Percentiles rank a stretch among this genome's conserved stretches.
Evolutionary conservation across 139 green algal genomes (phyloP).

Genomic region (Chlamydomonas sp.): DNA sequence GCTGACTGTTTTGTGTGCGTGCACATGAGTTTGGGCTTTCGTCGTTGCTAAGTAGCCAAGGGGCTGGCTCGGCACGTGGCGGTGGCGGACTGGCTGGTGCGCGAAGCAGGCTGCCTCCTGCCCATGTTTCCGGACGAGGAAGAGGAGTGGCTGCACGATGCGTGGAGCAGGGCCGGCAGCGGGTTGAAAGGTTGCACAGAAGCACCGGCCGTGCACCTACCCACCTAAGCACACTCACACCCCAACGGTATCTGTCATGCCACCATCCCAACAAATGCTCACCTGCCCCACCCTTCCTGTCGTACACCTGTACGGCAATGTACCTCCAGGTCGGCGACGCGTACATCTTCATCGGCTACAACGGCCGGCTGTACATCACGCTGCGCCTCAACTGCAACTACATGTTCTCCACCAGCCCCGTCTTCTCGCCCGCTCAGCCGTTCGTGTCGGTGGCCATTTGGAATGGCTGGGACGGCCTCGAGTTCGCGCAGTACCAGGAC

Average conservation of each 20-base stretch:
- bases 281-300: neutral
- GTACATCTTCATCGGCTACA: constrained; percentile 47
- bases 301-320: neutral
- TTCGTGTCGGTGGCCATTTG: constrained; percentile 2
- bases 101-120: no score
- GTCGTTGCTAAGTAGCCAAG: no score
- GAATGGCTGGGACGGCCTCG: neutral
- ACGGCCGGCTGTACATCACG: constrained; percentile 44
- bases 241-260: neutral
- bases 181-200: no score
- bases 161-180: no score
- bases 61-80: no score
- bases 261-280: neutral
- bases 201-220: neutral
- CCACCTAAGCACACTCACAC: neutral
- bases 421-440: neutral
- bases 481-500: constrained; percentile 28
- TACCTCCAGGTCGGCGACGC: constrained; percentile 13
- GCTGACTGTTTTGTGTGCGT: no score
- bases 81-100: no score
- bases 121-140: no score
- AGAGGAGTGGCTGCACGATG: no score
- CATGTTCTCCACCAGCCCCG: constrained; percentile 37
- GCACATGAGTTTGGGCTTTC: no score
- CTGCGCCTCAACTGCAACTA: constrained; percentile 47